Conservation (phyloP, 352 stramenopile genomes). For the Aphanomyces stellatus region DNA sequence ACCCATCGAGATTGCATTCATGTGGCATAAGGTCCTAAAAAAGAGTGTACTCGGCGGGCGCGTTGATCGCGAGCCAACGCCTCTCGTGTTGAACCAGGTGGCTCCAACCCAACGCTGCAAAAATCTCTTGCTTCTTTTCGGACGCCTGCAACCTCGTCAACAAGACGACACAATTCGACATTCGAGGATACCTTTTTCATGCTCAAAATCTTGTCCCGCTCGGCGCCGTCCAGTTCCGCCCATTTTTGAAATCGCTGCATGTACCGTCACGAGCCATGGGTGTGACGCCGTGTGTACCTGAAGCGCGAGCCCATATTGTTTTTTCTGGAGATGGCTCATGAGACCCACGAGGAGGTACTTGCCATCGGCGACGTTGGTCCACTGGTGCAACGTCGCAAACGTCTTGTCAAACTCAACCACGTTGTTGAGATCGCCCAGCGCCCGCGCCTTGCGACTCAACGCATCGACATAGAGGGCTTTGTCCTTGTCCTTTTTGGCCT, state of each 20-base stretch:
- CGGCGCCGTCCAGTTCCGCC: conserved; percentile 38
- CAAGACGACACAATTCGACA: too few species aligned
- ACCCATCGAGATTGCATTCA: neutral
- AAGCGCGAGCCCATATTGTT: conserved; percentile 36
- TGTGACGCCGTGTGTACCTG: conserved; percentile 23
- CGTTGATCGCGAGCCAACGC: conserved; percentile 34
- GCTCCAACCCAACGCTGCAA: conserved; percentile 39
- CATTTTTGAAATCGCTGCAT: conserved; percentile 54
- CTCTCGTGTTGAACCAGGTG: conserved; percentile 48
- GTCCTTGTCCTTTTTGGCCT: conserved; percentile 48
- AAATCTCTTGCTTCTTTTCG: conserved; percentile 29
- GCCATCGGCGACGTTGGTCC: conserved; percentile 51
- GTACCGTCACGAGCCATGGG: neutral
- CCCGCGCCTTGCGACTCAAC: conserved; percentile 55
- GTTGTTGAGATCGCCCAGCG: conserved; percentile 42
- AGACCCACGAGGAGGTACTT: conserved; percentile 50
- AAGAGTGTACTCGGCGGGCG: neutral
- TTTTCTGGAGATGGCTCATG: conserved; percentile 45
- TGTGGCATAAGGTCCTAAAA: conserved; percentile 1
- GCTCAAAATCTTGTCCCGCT: conserved; percentile 58
- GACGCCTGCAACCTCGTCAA: neutral
- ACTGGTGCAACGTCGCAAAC: conserved; percentile 55
- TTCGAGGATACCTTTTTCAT: conserved; percentile 52
- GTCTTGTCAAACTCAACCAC: conserved; percentile 45
- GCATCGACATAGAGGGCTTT: conserved; percentile 63